These are phyloP conservation scores for Trichoderma gracile DNA, from an alignment of 2,329 filamentous ascomycete species.

Conservation along the genomic window DNA sequence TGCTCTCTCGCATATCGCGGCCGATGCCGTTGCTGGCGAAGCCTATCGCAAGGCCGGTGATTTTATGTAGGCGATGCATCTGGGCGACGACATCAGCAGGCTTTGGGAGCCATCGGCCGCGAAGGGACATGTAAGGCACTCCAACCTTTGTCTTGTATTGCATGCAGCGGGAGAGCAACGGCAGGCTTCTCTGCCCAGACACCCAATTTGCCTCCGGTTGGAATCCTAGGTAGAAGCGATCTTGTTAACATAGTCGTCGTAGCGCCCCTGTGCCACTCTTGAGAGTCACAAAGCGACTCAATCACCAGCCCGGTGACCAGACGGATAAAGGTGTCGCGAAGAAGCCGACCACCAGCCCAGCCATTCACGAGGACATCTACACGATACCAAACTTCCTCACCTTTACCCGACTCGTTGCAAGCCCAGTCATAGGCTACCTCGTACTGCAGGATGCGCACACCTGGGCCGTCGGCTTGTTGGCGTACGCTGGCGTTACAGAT, in stretches of 20 bases:
- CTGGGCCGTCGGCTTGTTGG: conserved; percentile 81
- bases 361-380: conserved; percentile 86
- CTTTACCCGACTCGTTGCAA: conserved; percentile 77
- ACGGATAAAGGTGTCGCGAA: not conserved
- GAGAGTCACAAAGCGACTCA: not conserved
- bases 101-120: not conserved
- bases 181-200: not conserved
- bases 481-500: conserved; percentile 89
- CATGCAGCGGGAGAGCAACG: not conserved
- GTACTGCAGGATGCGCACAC: conserved; percentile 80
- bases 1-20: conserved; percentile 9
- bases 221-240: not conserved
- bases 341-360: not conserved
- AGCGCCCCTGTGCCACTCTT: not conserved
- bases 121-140: conserved; percentile 16
- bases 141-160: not conserved
- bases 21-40: conserved; percentile 4
- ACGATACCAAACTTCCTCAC: conserved; percentile 95
- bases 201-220: not conserved
- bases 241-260: not conserved
- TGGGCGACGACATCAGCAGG: conserved; percentile 3
- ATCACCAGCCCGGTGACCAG: conserved; percentile 26
- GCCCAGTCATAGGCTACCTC: conserved; percentile 84
- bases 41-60: not conserved
- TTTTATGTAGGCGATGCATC: conserved; percentile 1